Evolutionary conservation across 768 basidiomycete genomes (phyloP).

Genomic region (Pisolithus sp.): DNA sequence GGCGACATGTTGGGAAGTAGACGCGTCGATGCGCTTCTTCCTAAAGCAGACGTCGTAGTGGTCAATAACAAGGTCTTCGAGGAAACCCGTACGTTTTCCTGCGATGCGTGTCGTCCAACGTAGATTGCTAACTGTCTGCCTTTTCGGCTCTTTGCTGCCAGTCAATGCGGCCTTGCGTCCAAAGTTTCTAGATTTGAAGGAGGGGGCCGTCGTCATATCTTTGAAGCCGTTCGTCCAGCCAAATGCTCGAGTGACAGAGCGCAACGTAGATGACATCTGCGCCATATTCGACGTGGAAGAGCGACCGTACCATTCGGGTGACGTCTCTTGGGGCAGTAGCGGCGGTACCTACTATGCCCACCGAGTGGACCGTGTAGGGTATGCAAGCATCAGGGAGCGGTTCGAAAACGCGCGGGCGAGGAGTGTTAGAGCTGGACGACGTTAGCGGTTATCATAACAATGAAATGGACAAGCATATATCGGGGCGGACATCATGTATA

Average conservation of each 20-base stretch:
- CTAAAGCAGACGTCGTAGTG: conserved; percentile 84
- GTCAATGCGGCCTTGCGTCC: conserved; percentile 85
- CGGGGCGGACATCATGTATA: too few species aligned
- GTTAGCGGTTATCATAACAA: conserved; percentile 4
- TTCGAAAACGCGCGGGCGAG: conserved; percentile 45
- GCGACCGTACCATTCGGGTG: conserved; percentile 59
- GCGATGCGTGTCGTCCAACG: background rate
- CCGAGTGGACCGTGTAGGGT: conserved; percentile 67
- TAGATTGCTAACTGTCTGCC: conserved; percentile 1
- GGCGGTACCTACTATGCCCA: conserved; percentile 72
- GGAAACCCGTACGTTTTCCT: conserved; percentile 53
- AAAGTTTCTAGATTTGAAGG: conserved; percentile 91
- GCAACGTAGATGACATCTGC: conserved; percentile 78
- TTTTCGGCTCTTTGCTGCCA: conserved; percentile 19
- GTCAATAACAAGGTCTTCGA: conserved; percentile 86
- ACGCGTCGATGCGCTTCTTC: conserved; percentile 62
- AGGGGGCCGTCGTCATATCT: conserved; percentile 85
- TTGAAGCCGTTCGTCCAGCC: conserved; percentile 80
- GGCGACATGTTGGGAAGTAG: conserved; percentile 77
- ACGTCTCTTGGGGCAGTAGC: conserved; percentile 75
- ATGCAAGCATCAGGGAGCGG: conserved; percentile 49
- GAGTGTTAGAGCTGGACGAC: conserved; percentile 18
- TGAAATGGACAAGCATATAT: too few species aligned
- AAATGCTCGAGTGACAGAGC: conserved; percentile 73
- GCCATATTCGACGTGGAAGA: conserved; percentile 77